phyloP scores from a whole-genome alignment of 164 flowering plant species.

The Kingdonia uniflora region DNA sequence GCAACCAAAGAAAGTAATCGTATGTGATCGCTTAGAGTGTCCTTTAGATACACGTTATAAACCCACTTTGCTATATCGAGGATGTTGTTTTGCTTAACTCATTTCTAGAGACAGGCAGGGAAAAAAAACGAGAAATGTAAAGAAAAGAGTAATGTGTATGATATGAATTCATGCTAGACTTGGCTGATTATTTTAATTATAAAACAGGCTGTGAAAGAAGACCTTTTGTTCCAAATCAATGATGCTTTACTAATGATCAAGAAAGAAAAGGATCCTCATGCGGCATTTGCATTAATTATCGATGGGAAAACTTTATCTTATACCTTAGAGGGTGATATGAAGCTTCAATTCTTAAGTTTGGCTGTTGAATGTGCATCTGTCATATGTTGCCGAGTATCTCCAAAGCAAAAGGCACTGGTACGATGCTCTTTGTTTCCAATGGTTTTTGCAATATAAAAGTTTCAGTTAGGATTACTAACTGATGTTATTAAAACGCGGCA shows the following conservation, averaged over 20 bases:
- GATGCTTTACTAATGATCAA: constrained; percentile 71
- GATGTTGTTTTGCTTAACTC: too few species aligned
- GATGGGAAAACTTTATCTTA: constrained; percentile 80
- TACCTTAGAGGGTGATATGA: constrained; percentile 76
- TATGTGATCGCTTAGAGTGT: neutral
- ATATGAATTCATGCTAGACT: constrained; percentile 18
- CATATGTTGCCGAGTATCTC: constrained; percentile 98
- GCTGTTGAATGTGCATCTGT: constrained; percentile 97
- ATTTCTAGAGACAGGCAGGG: too few species aligned
- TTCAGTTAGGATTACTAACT: too few species aligned
- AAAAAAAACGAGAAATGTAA: neutral
- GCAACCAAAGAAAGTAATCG: neutral
- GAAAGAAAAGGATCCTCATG: constrained; percentile 88
- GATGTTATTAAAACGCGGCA: too few species aligned
- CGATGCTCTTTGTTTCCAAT: neutral
- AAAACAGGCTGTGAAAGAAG: constrained; percentile 66
- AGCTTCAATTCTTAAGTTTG: constrained; percentile 59
- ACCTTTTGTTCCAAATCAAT: constrained; percentile 66
- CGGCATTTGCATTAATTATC: constrained; percentile 91
- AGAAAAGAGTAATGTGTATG: neutral
- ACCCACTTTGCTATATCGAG: too few species aligned
- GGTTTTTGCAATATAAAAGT: too few species aligned
- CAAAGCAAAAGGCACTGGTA: constrained; percentile 98
- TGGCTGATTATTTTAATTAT: constrained; percentile 14
- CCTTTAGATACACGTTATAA: too few species aligned